Percentiles rank a stretch among this genome's conserved stretches.
These are phyloP conservation scores for Linnemannia elongata DNA, from an alignment of 192 early-diverging fungal genomes.

Conservation along the genomic window DNA sequence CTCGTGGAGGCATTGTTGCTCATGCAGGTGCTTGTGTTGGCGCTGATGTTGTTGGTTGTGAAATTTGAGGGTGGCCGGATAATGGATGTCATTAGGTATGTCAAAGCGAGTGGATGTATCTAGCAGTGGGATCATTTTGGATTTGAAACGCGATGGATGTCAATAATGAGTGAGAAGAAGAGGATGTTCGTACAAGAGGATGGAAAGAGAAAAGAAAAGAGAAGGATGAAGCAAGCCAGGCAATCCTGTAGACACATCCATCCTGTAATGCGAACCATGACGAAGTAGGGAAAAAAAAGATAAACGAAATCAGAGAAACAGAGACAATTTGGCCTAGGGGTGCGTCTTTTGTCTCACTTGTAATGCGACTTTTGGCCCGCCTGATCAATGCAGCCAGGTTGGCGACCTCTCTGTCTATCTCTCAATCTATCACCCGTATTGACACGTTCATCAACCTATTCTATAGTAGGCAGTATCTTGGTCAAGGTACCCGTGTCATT, in stretches of 20 bases:
- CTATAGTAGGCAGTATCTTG: no score
- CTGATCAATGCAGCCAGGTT: neutral
- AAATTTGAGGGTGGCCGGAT: neutral
- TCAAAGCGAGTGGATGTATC: constrained; percentile 17
- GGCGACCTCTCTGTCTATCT: no score
- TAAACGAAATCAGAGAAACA: neutral
- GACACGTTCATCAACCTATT: no score
- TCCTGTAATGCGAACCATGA: no score
- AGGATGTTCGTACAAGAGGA: neutral
- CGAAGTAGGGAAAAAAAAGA: no score
- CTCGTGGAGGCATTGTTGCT: constrained; percentile 18
- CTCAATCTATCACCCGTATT: no score
- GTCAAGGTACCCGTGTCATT: no score
- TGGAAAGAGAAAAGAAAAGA: neutral
- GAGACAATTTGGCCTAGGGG: neutral
- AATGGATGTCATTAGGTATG: neutral
- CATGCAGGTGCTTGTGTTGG: neutral
- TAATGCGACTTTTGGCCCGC: neutral
- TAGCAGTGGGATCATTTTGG: neutral
- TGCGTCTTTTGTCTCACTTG: neutral
- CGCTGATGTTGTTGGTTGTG: neutral
- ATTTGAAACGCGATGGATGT: neutral
- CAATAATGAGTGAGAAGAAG: constrained; percentile 14
- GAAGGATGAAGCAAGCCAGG: neutral
- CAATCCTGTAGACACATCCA: constrained; percentile 13